A percentile compares a stretch with the other conserved stretches of the same genome.
phyloP scores from a whole-genome alignment of 306 rosid genomes.

The Cucumis hystrix region DNA sequence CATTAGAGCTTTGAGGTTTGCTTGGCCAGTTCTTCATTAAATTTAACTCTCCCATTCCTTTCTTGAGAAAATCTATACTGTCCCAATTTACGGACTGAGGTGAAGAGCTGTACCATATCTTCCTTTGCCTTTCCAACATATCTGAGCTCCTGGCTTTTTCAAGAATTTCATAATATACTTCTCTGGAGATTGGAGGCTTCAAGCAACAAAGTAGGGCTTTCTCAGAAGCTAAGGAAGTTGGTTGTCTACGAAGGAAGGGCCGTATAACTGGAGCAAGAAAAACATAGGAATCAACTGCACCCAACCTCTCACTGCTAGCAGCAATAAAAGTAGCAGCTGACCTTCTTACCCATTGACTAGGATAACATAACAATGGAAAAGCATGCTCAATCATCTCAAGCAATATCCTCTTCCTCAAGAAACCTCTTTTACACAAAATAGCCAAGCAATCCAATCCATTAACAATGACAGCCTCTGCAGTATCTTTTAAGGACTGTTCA shows the following conservation, averaged over 20 bases:
- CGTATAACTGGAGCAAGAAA: constrained; percentile 85
- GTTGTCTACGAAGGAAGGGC: constrained; percentile 79
- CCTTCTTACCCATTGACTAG: constrained; percentile 85
- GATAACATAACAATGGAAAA: constrained; percentile 83
- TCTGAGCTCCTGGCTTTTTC: constrained; percentile 89
- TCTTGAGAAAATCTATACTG: constrained; percentile 55
- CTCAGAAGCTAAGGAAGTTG: constrained; percentile 82
- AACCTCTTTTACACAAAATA: constrained; percentile 63
- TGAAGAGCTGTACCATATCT: constrained; percentile 88
- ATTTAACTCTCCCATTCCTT: constrained; percentile 53
- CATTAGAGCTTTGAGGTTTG: constrained; percentile 38
- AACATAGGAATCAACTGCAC: constrained; percentile 90
- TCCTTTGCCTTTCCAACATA: constrained; percentile 94
- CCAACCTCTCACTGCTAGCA: constrained; percentile 81
- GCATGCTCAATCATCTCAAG: constrained; percentile 92
- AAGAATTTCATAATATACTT: constrained; percentile 58
- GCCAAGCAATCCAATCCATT: constrained; percentile 84
- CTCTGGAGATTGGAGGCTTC: constrained; percentile 76
- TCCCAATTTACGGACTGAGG: constrained; percentile 86
- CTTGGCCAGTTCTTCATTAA: constrained; percentile 54
- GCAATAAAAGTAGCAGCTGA: constrained; percentile 80
- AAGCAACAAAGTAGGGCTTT: constrained; percentile 62
- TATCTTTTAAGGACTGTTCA: constrained; percentile 85
- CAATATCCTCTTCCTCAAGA: constrained; percentile 72
- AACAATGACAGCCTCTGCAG: constrained; percentile 70